Percentiles rank a stretch among this genome's conserved stretches.
Evolutionary conservation across 768 basidiomycete species (phyloP).

Genomic region (Chalciporus chontae): DNA sequence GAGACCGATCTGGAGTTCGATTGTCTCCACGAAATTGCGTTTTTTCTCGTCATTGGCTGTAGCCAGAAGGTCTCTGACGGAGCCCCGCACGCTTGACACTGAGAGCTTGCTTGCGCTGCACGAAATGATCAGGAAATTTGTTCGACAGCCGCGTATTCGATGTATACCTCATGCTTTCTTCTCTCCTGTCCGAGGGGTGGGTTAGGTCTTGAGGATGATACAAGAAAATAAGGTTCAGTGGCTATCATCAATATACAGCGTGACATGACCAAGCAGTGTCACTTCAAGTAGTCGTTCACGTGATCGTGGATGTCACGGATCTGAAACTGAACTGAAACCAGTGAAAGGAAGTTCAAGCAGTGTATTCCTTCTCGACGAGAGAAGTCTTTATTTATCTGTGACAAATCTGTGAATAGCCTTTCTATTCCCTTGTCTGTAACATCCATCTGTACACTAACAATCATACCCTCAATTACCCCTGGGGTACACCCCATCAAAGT

Average conservation of each 20-base stretch:
- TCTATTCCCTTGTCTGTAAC: not conserved
- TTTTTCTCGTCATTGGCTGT: conserved; percentile 84
- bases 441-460: not conserved
- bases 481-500: conserved; percentile 2
- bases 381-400: conserved; percentile 8
- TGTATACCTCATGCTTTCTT: conserved; percentile 31
- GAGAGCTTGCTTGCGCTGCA: conserved; percentile 72
- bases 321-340: conserved; percentile 12
- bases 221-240: conserved; percentile 30
- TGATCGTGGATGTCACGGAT: conserved; percentile 21
- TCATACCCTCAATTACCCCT: not conserved
- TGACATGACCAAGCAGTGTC: conserved; percentile 29
- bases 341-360: not conserved
- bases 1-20: conserved; percentile 94
- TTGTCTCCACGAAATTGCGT: conserved; percentile 94
- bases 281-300: conserved; percentile 2
- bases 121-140: not conserved
- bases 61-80: conserved; percentile 85
- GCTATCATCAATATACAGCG: conserved; percentile 33
- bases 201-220: conserved; percentile 22
- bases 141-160: not conserved
- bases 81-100: conserved; percentile 99
- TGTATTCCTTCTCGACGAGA: conserved; percentile 3
- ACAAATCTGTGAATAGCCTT: conserved; percentile 15
- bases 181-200: conserved; percentile 14